Conservation (phyloP, 2,329 filamentous ascomycete genomes). For the Beauveria australis region DNA sequence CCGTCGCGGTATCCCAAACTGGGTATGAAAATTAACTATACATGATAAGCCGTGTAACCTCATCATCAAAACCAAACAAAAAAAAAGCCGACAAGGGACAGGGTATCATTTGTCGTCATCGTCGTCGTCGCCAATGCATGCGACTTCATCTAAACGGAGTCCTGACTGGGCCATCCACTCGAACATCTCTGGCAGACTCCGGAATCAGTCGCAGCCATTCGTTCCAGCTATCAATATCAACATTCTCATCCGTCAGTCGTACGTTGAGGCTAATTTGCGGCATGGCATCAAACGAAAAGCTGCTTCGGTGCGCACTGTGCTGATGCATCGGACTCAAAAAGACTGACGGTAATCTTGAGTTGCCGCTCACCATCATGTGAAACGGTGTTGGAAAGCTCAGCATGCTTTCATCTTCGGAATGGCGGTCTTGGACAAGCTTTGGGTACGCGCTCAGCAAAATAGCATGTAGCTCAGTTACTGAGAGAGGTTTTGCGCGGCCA, state of each 20-base stretch:
- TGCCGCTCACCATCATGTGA: slow-evolving; percentile 47
- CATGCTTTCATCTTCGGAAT: slow-evolving; percentile 37
- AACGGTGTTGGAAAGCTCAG: slow-evolving; percentile 46
- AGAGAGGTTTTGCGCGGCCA: slow-evolving; percentile 36
- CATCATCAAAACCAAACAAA: not conserved
- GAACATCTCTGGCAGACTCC: slow-evolving; percentile 46
- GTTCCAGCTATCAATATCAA: slow-evolving; percentile 46
- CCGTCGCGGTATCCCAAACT: not conserved
- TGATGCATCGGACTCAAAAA: slow-evolving; percentile 43
- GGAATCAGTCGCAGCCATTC: slow-evolving; percentile 53
- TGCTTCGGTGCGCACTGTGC: slow-evolving; percentile 29
- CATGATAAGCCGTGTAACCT: not conserved
- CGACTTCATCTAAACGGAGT: slow-evolving; percentile 16
- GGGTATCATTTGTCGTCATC: not conserved
- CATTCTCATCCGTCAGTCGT: slow-evolving; percentile 40
- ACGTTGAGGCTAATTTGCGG: slow-evolving; percentile 43
- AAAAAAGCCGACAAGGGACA: not conserved
- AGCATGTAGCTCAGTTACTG: slow-evolving; percentile 47
- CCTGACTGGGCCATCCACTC: slow-evolving; percentile 43
- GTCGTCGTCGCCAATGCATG: not conserved
- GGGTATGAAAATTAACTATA: slow-evolving; percentile 3
- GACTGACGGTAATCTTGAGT: slow-evolving; percentile 46
- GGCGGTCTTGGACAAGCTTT: slow-evolving; percentile 41
- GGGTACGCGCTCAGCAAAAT: slow-evolving; percentile 44
- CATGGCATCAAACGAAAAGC: slow-evolving; percentile 34